A percentile compares a stretch with the other conserved stretches of the same genome.
phyloP scores from a whole-genome alignment of 805 yeast species.

The Metschnikowia lachancei region DNA sequence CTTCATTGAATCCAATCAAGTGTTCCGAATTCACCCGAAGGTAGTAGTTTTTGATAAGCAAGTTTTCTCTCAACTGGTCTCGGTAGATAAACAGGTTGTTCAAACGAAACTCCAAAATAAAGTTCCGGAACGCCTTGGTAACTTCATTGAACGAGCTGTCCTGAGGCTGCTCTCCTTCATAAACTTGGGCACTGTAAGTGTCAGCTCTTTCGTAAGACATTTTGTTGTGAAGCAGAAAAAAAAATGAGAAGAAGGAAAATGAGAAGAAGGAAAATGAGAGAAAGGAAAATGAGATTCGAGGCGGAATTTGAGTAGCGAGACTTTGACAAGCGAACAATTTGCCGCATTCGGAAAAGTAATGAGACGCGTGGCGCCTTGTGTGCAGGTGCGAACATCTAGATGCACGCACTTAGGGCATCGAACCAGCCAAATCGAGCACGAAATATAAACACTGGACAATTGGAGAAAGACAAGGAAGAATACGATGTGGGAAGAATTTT shows the following conservation, averaged over 20 bases:
- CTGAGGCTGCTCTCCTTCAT: slow-evolving; percentile 75
- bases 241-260: not conserved
- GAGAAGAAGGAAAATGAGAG: not conserved
- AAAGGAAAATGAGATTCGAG: not conserved
- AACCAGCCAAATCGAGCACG: no score
- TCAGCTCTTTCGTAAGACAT: slow-evolving; percentile 79
- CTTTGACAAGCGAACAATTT: slow-evolving; percentile 5
- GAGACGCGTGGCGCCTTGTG: slow-evolving; percentile 10
- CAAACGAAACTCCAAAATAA: slow-evolving; percentile 81
- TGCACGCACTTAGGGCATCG: no score
- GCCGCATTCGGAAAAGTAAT: slow-evolving; percentile 9
- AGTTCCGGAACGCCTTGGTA: slow-evolving; percentile 72
- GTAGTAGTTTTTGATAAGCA: slow-evolving; percentile 70
- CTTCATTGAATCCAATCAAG: slow-evolving; percentile 83
- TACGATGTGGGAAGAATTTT: no score
- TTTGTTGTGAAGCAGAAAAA: not conserved
- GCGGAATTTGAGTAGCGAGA: not conserved
- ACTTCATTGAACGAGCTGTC: slow-evolving; percentile 67
- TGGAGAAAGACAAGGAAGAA: no score
- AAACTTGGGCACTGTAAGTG: slow-evolving; percentile 71
- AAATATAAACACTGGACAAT: no score
- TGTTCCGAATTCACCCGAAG: slow-evolving; percentile 79
- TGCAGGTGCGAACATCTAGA: slow-evolving; percentile 8
- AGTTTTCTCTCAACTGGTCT: slow-evolving; percentile 86
- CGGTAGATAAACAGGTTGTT: slow-evolving; percentile 81